Conservation (phyloP, 441 rosid species). For the Corymbia calophylla region DNA sequence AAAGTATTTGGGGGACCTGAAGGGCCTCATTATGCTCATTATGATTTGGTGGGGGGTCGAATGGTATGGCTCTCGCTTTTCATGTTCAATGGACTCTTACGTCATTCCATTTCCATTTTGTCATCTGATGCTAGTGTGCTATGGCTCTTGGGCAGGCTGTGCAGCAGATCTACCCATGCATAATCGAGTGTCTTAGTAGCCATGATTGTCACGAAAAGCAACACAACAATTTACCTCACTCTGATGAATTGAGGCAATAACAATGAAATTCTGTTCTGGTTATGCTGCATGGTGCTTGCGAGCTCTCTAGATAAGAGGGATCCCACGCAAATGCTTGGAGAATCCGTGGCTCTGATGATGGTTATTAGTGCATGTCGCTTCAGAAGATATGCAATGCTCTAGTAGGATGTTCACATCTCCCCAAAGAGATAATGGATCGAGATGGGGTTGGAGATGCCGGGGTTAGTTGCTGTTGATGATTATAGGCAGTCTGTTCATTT, state of each 20-base stretch:
- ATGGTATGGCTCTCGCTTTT: slow-evolving; percentile 27
- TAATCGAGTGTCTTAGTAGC: slow-evolving; percentile 52
- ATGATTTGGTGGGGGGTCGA: slow-evolving; percentile 72
- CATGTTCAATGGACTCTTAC: background rate
- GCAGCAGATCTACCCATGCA: slow-evolving; percentile 84
- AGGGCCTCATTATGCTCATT: slow-evolving; percentile 75
- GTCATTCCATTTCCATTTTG: background rate
- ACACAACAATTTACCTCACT: background rate
- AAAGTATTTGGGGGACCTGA: slow-evolving; percentile 63
- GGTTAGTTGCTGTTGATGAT: background rate
- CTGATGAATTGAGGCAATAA: background rate
- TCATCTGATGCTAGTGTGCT: background rate
- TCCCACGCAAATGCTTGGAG: background rate
- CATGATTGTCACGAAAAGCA: slow-evolving; percentile 20
- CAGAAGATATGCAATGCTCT: background rate
- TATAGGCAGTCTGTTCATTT: background rate
- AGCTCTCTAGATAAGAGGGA: background rate
- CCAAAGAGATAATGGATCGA: background rate
- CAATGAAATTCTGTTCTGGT: background rate
- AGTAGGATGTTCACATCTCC: background rate
- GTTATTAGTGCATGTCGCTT: background rate
- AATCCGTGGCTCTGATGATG: background rate
- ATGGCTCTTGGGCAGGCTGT: slow-evolving; percentile 45
- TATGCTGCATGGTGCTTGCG: background rate
- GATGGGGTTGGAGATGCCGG: background rate